Evolutionary conservation across 2,329 filamentous ascomycete genomes (phyloP).

Genomic region (Colletotrichum sansevieriae): DNA sequence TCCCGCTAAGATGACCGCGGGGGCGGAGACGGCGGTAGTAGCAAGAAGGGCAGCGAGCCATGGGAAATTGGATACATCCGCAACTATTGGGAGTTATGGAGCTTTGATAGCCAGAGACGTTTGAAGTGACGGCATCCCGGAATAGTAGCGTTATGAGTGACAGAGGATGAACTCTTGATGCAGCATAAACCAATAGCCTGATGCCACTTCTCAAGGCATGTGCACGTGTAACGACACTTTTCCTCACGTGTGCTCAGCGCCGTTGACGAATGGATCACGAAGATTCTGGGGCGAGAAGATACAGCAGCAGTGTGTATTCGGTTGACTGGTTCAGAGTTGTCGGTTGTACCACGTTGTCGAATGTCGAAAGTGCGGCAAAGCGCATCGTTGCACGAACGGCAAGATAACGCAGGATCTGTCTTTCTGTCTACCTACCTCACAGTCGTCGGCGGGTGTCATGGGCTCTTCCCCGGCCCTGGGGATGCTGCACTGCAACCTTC

Average conservation of each 20-base stretch:
- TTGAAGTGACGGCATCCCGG: not conserved
- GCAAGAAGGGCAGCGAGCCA: not conserved
- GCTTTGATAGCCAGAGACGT: not conserved
- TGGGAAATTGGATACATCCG: not conserved
- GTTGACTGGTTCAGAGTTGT: conserved; percentile 5
- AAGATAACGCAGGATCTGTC: not conserved
- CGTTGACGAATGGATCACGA: conserved; percentile 32
- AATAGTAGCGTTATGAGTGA: not conserved
- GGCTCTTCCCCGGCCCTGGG: conserved; percentile 1
- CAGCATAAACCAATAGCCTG: not conserved
- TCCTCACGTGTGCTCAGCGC: conserved; percentile 24
- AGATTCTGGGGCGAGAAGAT: not conserved
- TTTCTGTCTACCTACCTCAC: not conserved
- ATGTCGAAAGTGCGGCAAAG: not conserved
- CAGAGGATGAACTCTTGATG: conserved; percentile 4
- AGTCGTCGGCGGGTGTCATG: not conserved
- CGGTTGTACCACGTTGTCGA: not conserved
- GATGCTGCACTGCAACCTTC: conserved; percentile 12
- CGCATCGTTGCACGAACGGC: not conserved
- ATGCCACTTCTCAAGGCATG: conserved; percentile 6
- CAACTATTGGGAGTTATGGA: not conserved
- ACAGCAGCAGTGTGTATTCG: not conserved
- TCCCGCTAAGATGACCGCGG: conserved; percentile 14
- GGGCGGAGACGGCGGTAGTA: not conserved
- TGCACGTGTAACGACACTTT: conserved; percentile 30